Conservation (phyloP, 352 stramenopile species). For the Globisporangium perplexum region DNA sequence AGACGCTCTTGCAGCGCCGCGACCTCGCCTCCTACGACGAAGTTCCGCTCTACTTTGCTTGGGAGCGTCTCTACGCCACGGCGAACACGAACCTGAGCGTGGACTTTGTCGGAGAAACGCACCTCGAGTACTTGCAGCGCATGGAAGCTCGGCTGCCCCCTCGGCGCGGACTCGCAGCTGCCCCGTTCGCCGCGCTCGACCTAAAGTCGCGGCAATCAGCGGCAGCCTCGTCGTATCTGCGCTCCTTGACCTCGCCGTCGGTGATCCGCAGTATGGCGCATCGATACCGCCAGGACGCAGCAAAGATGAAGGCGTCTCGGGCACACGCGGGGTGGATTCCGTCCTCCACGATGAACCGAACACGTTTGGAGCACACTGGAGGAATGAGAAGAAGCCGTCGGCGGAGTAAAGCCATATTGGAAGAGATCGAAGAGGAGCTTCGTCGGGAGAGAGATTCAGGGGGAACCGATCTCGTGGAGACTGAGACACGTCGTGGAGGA, state of each 20-base stretch:
- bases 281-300: slow-evolving; percentile 25
- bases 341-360: not conserved
- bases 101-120: slow-evolving; percentile 34
- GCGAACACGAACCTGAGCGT: slow-evolving; percentile 39
- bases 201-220: slow-evolving; percentile 21
- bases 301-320: slow-evolving; percentile 17
- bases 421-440: slow-evolving; percentile 15
- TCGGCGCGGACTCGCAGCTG: slow-evolving; percentile 23
- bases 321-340: not conserved
- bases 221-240: slow-evolving; percentile 27
- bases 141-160: slow-evolving; percentile 27
- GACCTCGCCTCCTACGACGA: slow-evolving; percentile 46
- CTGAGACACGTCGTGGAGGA: not conserved
- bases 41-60: slow-evolving; percentile 47
- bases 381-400: slow-evolving; percentile 2
- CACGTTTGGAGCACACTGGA: not conserved
- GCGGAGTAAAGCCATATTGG: slow-evolving; percentile 10
- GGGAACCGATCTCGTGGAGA: not conserved
- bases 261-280: slow-evolving; percentile 28
- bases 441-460: not conserved
- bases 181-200: slow-evolving; percentile 24
- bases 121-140: slow-evolving; percentile 21
- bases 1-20: slow-evolving; percentile 25
- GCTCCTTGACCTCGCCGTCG: slow-evolving; percentile 18
- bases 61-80: slow-evolving; percentile 39